Percentiles rank a stretch among this genome's conserved stretches.
Conservation (phyloP, 768 basidiomycete species). For the Lactarius psammicola region DNA sequence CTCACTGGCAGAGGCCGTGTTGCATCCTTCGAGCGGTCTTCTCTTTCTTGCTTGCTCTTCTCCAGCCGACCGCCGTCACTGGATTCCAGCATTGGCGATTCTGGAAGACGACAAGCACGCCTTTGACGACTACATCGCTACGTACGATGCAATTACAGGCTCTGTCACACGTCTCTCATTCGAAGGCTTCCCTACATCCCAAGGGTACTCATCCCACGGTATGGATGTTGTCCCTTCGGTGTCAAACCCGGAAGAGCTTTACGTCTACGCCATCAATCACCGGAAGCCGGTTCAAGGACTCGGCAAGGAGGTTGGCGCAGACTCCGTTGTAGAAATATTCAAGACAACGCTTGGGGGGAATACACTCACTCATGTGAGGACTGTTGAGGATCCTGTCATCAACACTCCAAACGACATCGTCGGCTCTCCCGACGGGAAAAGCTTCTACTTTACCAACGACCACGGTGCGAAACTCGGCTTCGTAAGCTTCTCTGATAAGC, state of each 20-base stretch:
- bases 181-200: slow-evolving; percentile 35
- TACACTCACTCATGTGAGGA: slow-evolving; percentile 52
- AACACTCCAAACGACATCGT: slow-evolving; percentile 69
- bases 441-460: slow-evolving; percentile 72
- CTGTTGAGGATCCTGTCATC: slow-evolving; percentile 55
- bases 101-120: slow-evolving; percentile 42
- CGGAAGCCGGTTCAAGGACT: slow-evolving; percentile 47
- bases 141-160: slow-evolving; percentile 50
- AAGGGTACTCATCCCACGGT: slow-evolving; percentile 57
- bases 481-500: slow-evolving; percentile 38
- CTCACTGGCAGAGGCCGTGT: slow-evolving; percentile 47
- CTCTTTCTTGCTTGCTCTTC: slow-evolving; percentile 66
- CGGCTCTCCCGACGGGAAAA: slow-evolving; percentile 61
- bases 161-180: slow-evolving; percentile 44
- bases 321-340: slow-evolving; percentile 72
- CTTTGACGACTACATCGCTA: slow-evolving; percentile 55
- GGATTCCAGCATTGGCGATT: slow-evolving; percentile 48
- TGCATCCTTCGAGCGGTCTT: slow-evolving; percentile 56
- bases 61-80: slow-evolving; percentile 45
- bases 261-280: slow-evolving; percentile 72
- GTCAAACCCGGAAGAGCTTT: slow-evolving; percentile 48
- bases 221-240: slow-evolving; percentile 64
- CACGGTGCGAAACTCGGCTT: slow-evolving; percentile 51
- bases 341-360: slow-evolving; percentile 47
- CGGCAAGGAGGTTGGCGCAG: slow-evolving; percentile 53